phyloP scores from a whole-genome alignment of 768 basidiomycete species.

The Leccinum truebloodii region DNA sequence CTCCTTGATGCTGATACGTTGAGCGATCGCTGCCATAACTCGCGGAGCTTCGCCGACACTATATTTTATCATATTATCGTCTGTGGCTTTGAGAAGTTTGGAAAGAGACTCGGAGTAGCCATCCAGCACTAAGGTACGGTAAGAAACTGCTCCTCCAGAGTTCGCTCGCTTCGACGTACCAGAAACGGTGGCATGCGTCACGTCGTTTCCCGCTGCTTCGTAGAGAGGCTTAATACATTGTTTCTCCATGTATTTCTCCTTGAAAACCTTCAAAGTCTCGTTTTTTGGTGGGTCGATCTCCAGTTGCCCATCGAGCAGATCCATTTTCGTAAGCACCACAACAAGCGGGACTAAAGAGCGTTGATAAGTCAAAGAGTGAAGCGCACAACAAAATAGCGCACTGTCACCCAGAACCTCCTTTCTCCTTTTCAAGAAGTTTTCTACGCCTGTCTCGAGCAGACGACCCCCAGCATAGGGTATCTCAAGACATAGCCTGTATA shows the following conservation, averaged over 20 bases:
- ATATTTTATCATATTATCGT: conserved; percentile 7
- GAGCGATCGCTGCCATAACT: conserved; percentile 14
- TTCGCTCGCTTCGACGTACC: background rate
- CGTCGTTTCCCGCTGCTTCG: background rate
- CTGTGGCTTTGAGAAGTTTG: conserved; percentile 1
- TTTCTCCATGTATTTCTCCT: background rate
- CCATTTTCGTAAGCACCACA: conserved; percentile 18
- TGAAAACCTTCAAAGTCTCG: background rate
- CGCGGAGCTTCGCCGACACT: conserved; percentile 13
- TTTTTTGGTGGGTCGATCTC: background rate
- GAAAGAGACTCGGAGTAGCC: conserved; percentile 9
- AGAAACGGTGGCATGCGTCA: conserved; percentile 10
- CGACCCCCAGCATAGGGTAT: conserved; percentile 14
- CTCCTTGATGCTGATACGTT: conserved; percentile 17
- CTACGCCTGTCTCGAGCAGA: conserved; percentile 18
- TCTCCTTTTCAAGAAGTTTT: conserved; percentile 9
- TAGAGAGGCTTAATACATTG: conserved; percentile 6
- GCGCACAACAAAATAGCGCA: background rate
- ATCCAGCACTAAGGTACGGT: conserved; percentile 5
- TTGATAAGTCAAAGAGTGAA: background rate
- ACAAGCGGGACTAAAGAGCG: conserved; percentile 13
- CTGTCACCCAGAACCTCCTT: conserved; percentile 8
- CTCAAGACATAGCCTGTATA: conserved; percentile 18
- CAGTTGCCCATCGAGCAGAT: conserved; percentile 7
- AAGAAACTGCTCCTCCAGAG: background rate